phyloP scores from a whole-genome alignment of 768 basidiomycete genomes.

The Pulveroboletus sp. region DNA sequence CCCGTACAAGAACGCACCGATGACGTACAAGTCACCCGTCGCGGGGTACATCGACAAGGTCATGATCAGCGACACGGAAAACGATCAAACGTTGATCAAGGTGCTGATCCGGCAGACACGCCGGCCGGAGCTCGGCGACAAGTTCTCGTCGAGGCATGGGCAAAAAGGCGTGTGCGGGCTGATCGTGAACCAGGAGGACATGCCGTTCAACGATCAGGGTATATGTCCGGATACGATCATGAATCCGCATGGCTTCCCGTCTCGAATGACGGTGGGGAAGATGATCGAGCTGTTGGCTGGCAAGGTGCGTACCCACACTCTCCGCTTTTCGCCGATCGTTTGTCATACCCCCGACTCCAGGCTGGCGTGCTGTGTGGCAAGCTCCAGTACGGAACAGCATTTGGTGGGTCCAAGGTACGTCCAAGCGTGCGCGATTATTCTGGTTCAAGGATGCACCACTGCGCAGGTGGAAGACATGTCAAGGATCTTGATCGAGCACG shows the following conservation, averaged over 20 bases:
- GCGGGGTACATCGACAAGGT: conserved; percentile 97
- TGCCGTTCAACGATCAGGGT: conserved; percentile 99
- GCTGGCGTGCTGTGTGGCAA: conserved; percentile 89
- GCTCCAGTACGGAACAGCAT: conserved; percentile 92
- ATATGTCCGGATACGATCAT: conserved; percentile 86
- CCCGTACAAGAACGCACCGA: conserved; percentile 87
- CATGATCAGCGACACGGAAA: conserved; percentile 94
- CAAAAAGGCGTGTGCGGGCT: conserved; percentile 99
- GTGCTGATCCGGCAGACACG: conserved; percentile 96
- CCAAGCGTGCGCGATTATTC: not conserved
- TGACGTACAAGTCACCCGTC: conserved; percentile 91
- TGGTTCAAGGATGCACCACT: conserved; percentile 6
- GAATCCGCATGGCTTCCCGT: conserved; percentile 99
- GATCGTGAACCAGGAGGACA: conserved; percentile 97
- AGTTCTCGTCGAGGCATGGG: conserved; percentile 96
- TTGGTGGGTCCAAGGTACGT: conserved; percentile 90
- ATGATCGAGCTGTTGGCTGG: conserved; percentile 98
- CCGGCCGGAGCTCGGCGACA: conserved; percentile 94
- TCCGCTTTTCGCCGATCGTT: not conserved
- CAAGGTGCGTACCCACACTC: conserved; percentile 50
- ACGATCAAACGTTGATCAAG: conserved; percentile 95
- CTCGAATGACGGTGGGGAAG: conserved; percentile 99
- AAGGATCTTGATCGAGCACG: conserved; percentile 87
- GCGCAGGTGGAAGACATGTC: conserved; percentile 95
- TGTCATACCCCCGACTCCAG: conserved; percentile 33